These are phyloP conservation scores for Tilletia horrida DNA, from an alignment of 1,284 basidiomycete species.

Conservation along the genomic window DNA sequence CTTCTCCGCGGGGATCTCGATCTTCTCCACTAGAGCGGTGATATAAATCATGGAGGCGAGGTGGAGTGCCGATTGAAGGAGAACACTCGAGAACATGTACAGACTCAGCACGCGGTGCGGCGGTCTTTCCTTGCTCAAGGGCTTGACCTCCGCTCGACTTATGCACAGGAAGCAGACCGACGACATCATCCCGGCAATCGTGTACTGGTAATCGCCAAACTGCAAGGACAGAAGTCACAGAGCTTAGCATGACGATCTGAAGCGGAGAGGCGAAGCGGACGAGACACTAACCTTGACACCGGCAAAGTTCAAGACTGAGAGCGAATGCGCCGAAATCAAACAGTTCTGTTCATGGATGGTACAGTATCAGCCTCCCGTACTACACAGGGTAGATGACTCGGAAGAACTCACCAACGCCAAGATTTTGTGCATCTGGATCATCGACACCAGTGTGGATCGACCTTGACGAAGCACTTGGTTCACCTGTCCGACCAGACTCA, in stretches of 20 bases:
- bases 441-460: slow-evolving; percentile 52
- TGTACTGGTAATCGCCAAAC: slow-evolving; percentile 53
- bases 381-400: too few relatives aligned
- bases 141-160: slow-evolving; percentile 41
- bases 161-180: slow-evolving; percentile 53
- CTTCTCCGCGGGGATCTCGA: slow-evolving; percentile 31
- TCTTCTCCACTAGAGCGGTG: slow-evolving; percentile 22
- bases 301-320: slow-evolving; percentile 49
- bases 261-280: neutral
- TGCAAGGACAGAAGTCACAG: neutral
- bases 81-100: slow-evolving; percentile 49
- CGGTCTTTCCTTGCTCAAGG: slow-evolving; percentile 48
- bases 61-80: slow-evolving; percentile 51
- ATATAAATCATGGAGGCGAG: slow-evolving; percentile 50
- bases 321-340: slow-evolving; percentile 51
- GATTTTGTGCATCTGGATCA: slow-evolving; percentile 55
- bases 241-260: neutral
- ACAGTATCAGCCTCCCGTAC: too few relatives aligned
- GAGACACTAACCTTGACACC: slow-evolving; percentile 40
- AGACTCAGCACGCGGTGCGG: slow-evolving; percentile 48
- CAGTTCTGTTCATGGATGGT: slow-evolving; percentile 31
- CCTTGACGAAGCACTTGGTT: slow-evolving; percentile 52
- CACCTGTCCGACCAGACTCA: slow-evolving; percentile 43
- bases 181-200: slow-evolving; percentile 49
- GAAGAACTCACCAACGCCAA: slow-evolving; percentile 34